Percentiles rank a stretch among this genome's conserved stretches.
Conservation (phyloP, 345 rosid genomes). For the Populus davidiana region DNA sequence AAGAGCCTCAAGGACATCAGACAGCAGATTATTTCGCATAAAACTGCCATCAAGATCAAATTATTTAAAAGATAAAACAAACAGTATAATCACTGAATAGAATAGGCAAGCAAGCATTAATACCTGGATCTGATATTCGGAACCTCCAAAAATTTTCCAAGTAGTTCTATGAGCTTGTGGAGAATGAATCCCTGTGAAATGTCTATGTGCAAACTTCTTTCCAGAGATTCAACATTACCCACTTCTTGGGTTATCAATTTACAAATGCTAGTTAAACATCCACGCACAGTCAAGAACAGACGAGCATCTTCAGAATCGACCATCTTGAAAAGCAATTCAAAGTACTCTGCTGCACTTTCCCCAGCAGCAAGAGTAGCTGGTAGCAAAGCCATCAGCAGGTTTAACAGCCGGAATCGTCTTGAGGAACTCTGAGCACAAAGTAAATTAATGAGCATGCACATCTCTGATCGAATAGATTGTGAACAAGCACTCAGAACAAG, state of each 20-base stretch:
- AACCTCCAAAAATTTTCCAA: slow-evolving; percentile 89
- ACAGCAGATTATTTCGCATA: slow-evolving; percentile 79
- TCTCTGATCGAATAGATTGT: slow-evolving; percentile 93
- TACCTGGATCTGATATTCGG: slow-evolving; percentile 92
- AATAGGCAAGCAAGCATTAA: not conserved
- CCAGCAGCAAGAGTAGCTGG: slow-evolving; percentile 91
- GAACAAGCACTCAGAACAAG: slow-evolving; percentile 98
- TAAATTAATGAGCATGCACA: slow-evolving; percentile 87
- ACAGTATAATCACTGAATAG: not conserved
- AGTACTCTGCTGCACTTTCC: slow-evolving; percentile 93
- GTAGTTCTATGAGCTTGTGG: slow-evolving; percentile 93
- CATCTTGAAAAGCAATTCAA: slow-evolving; percentile 92
- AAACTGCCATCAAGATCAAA: slow-evolving; percentile 53
- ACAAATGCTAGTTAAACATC: slow-evolving; percentile 76
- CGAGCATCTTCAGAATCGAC: slow-evolving; percentile 85
- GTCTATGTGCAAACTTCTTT: slow-evolving; percentile 91
- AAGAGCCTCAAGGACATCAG: slow-evolving; percentile 92
- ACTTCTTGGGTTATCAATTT: slow-evolving; percentile 86
- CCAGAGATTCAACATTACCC: slow-evolving; percentile 79
- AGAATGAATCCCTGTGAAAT: slow-evolving; percentile 97
- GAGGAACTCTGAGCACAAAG: slow-evolving; percentile 83
- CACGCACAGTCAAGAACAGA: slow-evolving; percentile 86
- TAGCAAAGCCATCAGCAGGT: slow-evolving; percentile 71
- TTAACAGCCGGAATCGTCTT: slow-evolving; percentile 71
- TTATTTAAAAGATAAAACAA: slow-evolving; percentile 17